A percentile compares a stretch with the other conserved stretches of the same genome.
These are phyloP conservation scores for Backusella liffmaniae DNA, from an alignment of 192 early-diverging fungal species.

Conservation along the genomic window DNA sequence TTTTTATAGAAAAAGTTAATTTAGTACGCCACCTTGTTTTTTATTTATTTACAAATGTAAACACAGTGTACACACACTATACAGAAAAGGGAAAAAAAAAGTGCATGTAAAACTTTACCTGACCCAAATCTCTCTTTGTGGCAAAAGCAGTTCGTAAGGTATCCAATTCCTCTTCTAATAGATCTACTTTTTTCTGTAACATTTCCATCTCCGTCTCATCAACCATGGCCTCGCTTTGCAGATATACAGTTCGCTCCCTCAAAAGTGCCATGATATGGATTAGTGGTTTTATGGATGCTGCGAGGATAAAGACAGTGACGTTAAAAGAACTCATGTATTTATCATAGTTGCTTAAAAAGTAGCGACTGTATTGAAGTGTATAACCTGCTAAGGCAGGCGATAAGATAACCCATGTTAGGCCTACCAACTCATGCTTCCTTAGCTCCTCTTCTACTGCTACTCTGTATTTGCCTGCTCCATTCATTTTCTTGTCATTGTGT, in stretches of 20 bases:
- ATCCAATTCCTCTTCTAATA: slow-evolving; percentile 50
- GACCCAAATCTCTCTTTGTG: slow-evolving; percentile 54
- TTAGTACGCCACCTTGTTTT: background rate
- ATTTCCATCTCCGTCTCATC: slow-evolving; percentile 48
- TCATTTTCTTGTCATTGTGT: slow-evolving; percentile 13
- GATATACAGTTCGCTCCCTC: slow-evolving; percentile 47
- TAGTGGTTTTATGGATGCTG: slow-evolving; percentile 51
- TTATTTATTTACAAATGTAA: background rate
- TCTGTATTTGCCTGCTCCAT: slow-evolving; percentile 15
- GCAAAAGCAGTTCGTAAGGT: slow-evolving; percentile 52
- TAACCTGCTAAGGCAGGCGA: slow-evolving; percentile 58
- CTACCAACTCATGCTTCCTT: slow-evolving; percentile 47
- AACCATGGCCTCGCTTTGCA: slow-evolving; percentile 53
- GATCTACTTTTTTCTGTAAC: slow-evolving; percentile 43
- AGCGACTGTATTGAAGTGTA: slow-evolving; percentile 50
- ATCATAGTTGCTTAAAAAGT: slow-evolving; percentile 55
- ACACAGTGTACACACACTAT: background rate
- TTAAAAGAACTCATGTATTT: slow-evolving; percentile 57
- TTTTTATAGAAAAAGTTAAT: slow-evolving; percentile 12
- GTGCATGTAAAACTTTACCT: slow-evolving; percentile 29
- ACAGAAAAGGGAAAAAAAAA: background rate
- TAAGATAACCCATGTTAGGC: slow-evolving; percentile 45
- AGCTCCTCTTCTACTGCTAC: slow-evolving; percentile 40
- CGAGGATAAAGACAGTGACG: slow-evolving; percentile 57
- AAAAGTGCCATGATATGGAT: slow-evolving; percentile 50